Conservation (phyloP, 1,284 basidiomycete species). For the Melampsora larici-populina region DNA sequence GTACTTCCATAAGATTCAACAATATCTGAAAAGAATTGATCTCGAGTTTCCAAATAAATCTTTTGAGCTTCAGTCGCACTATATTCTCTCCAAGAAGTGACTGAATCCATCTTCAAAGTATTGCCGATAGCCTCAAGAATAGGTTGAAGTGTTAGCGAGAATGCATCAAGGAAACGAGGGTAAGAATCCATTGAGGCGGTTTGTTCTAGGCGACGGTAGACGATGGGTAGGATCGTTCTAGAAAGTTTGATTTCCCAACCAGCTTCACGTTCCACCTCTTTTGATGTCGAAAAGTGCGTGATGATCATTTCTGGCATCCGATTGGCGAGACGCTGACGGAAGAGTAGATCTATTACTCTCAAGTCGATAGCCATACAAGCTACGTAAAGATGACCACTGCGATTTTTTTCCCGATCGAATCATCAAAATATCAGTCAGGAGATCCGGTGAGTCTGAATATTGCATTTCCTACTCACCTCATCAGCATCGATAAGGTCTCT, state of each 20-base stretch:
- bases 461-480: constrained; percentile 11
- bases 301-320: constrained; percentile 7
- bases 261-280: neutral
- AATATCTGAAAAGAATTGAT: constrained; percentile 8
- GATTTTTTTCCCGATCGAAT: neutral
- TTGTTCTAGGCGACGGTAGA: constrained; percentile 13
- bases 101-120: neutral
- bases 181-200: constrained; percentile 25
- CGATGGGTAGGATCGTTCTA: constrained; percentile 3
- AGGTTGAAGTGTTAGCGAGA: constrained; percentile 15
- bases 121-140: constrained; percentile 9
- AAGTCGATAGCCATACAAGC: constrained; percentile 39
- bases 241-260: neutral
- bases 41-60: constrained; percentile 6
- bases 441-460: neutral
- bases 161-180: constrained; percentile 23
- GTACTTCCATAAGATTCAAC: neutral
- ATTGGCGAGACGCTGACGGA: neutral
- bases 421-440: neutral
- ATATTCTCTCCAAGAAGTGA: neutral
- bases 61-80: neutral
- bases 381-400: constrained; percentile 35
- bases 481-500: constrained; percentile 66
- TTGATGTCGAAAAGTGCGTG: constrained; percentile 19
- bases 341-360: constrained; percentile 30